Base-by-base conservation (phyloP, 2,329 filamentous ascomycete species). In the Fusarium liriodendri region DNA sequence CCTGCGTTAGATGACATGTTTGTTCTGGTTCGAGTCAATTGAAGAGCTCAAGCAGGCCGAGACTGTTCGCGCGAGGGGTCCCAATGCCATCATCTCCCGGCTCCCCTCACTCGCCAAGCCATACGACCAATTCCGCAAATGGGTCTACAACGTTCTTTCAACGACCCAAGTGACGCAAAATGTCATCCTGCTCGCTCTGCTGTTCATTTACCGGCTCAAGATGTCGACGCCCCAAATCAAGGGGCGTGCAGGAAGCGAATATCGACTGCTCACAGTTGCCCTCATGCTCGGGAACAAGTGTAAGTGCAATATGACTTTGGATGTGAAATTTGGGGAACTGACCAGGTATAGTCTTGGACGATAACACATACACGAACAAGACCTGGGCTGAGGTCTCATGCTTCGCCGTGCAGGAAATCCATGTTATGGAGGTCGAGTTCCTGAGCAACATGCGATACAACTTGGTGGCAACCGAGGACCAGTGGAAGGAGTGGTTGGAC, bases 391-490 rank as follows among this genome's bases (percentile, higher is more conserved):
- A 99, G 79, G 97, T 99, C 13, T 98, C 97, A 1, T 94, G 94
- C 52, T 98, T 99, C 70, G 92, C 94, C 2, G 96, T 98, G 14
- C 91, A 93, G 70, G 97, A 99, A 83, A 98, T 99, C 61, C 97
- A 99, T 81, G 93, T 98, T 52, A 99, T 99, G 97, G 97, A 99
- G 82, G 97, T 99, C n/a, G 97, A 99, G 82, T 99, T 99, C 78
- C 87, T 99, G 72, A 98, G 96, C 86, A 98, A 98, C 83, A 97
- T 99, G 92, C 91, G 96, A 79, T 99, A 98, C 84, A 95, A 94
- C 77, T 87, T 99, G 9, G 92, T 96, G 80, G 95, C 94, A 5
- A 97, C 95, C 5, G 92, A 95, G 80, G 88, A 91, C 62, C 90
- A 98, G 81, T 99, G 97, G 97, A 88, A 91, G 58, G 89, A 91